Conservation (phyloP, 2,329 filamentous ascomycete genomes). For the Coniochaeta sp. region DNA sequence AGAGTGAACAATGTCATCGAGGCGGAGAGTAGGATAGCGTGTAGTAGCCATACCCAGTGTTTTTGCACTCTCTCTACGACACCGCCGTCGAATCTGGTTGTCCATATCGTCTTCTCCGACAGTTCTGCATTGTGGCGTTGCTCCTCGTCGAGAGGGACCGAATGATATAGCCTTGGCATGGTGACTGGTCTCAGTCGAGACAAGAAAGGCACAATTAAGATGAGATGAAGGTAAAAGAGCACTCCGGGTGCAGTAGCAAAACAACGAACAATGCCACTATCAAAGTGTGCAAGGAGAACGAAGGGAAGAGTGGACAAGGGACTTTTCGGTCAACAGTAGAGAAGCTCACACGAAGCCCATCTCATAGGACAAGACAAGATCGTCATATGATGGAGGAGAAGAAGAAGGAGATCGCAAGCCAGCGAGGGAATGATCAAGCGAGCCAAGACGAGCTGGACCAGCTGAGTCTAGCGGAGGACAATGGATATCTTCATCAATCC, state of each 20-base stretch:
- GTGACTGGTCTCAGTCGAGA: background rate
- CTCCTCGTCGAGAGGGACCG: constrained; percentile 29
- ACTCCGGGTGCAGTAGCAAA: constrained; percentile 19
- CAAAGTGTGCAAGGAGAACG: background rate
- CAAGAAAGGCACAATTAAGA: background rate
- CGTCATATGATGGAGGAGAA: constrained; percentile 1
- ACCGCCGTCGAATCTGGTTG: constrained; percentile 6
- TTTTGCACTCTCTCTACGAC: constrained; percentile 6
- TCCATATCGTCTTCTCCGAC: constrained; percentile 11
- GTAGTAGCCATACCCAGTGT: constrained; percentile 31
- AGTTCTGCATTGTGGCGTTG: constrained; percentile 17
- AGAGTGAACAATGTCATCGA: constrained; percentile 32
- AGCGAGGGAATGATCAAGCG: background rate
- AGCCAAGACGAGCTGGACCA: background rate
- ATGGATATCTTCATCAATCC: background rate
- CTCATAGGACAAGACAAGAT: background rate
- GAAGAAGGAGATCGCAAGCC: background rate
- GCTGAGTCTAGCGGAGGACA: background rate
- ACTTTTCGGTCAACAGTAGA: background rate
- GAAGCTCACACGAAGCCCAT: background rate
- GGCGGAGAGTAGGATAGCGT: constrained; percentile 29
- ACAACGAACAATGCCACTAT: constrained; percentile 6
- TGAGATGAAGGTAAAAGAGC: constrained; percentile 10
- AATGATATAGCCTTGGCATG: constrained; percentile 26
- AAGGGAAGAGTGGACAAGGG: background rate